Evolutionary conservation across 345 rosid genomes (phyloP), one percentile per base, ranked within the genome.

Genomic region (Gossypium herbaceum): DNA sequence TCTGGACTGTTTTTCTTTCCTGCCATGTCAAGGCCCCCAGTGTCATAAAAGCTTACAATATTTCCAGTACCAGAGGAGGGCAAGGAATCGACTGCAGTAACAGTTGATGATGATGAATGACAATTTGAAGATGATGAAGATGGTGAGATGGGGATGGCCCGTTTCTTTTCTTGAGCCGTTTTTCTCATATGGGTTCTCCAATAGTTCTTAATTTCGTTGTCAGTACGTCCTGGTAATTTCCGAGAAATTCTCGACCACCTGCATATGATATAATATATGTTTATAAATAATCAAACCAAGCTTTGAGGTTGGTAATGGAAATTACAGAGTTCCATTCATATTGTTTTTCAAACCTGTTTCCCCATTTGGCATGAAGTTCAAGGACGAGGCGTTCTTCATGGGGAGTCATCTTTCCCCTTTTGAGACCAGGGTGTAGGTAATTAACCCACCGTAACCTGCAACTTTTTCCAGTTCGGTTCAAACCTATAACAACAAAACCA

Each of bases 371-470:
- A 61, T 95, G 99, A 80, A 91, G 97, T 73, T 95, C 98, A 29
- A 95, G 88, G 77, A 95, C 96, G 8, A 91, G 90, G 78, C 79
- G 89, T 84, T 95, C 98, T 78, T 95, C 99, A 59, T 90, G 96
- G 24, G 92, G 88, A 3, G 96, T 87, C 99, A 95, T 90, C 90
- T 95, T 95, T 50, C 99, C 97, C 19, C 90, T 86, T 84, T 93
- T 95, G 39, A 95, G 98, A 65, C 93, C 97, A 76, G 99, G 99
- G 73, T 95, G 97, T 20, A 95, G 86, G 82, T 95, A 95, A 73
- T 95, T 95, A 88, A 92, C 98, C 99, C 99, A 95, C 25, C 99
- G 88, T 69, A 95, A 88, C 88, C 98, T 89, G 96, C 99, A 95
- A 90, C 99, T 93, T 79, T 95, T 95, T 56, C 99, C 99, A 64